These are phyloP conservation scores for Fusarium irregulare DNA, from an alignment of 2,329 filamentous ascomycete species.

Conservation along the genomic window DNA sequence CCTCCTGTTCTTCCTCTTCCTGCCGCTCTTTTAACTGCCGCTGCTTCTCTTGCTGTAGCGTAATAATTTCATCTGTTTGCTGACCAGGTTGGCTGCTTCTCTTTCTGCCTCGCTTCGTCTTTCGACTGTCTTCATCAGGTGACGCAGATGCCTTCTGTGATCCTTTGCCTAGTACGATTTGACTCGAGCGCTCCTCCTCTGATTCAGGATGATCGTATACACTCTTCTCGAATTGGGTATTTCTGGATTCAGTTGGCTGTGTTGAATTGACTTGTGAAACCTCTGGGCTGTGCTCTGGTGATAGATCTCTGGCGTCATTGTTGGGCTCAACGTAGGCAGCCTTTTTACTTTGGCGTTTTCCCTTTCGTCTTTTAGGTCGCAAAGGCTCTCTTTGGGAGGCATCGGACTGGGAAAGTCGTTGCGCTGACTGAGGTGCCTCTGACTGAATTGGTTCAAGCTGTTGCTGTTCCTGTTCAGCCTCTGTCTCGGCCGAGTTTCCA, in stretches of 20 bases:
- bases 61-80: neutral
- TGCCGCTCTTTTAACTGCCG: neutral
- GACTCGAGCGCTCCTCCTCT: neutral
- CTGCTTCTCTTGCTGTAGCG: neutral
- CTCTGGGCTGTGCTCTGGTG: constrained; percentile 30
- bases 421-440: neutral
- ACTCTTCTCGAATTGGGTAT: neutral
- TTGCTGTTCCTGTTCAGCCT: neutral
- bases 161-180: neutral
- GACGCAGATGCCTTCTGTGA: neutral
- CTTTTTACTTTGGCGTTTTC: constrained; percentile 25
- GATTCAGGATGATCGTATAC: neutral
- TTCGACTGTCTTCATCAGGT: neutral
- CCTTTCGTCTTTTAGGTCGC: neutral
- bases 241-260: neutral
- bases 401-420: neutral
- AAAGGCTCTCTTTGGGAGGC: neutral
- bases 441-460: neutral
- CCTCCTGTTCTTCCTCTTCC: too few relatives aligned
- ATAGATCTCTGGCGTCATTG: constrained; percentile 6
- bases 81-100: neutral
- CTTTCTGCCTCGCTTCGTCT: neutral
- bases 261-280: neutral
- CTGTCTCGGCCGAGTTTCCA: neutral
- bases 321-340: constrained; percentile 5